phyloP scores from a whole-genome alignment of 164 flowering plant species.

The Chloranthus sessilifolius region DNA sequence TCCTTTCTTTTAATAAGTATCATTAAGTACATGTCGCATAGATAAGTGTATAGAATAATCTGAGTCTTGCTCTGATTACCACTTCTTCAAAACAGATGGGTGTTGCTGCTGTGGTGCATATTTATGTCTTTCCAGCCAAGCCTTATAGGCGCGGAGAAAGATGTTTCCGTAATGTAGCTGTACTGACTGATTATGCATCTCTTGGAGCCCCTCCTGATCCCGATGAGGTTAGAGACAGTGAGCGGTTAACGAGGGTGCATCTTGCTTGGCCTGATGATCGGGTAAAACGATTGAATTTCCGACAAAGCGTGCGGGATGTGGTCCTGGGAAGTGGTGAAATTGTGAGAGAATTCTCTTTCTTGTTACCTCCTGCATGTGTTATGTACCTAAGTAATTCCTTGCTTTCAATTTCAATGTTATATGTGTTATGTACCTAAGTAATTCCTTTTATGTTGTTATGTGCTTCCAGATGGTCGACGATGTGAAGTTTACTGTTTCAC shows the following conservation, averaged over 20 bases:
- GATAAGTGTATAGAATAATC: too few species aligned
- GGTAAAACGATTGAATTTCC: conserved; percentile 62
- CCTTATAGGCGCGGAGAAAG: conserved; percentile 95
- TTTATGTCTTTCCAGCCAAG: conserved; percentile 85
- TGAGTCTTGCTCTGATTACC: not conserved
- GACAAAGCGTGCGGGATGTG: conserved; percentile 89
- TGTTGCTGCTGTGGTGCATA: conserved; percentile 89
- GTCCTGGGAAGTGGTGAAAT: conserved; percentile 96
- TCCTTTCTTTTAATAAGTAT: too few species aligned
- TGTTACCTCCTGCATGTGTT: not conserved
- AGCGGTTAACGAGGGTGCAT: conserved; percentile 46
- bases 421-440: not conserved
- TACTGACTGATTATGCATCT: conserved; percentile 89
- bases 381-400: conserved; percentile 1
- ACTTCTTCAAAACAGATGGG: conserved; percentile 67
- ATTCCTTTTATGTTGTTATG: not conserved
- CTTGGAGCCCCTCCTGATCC: conserved; percentile 85
- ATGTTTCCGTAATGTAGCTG: conserved; percentile 90
- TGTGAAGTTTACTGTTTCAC: conserved; percentile 94
- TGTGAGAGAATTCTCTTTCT: conserved; percentile 33
- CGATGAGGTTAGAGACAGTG: conserved; percentile 86
- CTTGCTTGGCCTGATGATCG: conserved; percentile 53
- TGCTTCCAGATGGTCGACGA: conserved; percentile 77
- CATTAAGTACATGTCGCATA: too few species aligned
- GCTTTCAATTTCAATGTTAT: not conserved